Evolutionary conservation across 164 flowering plant species (phyloP).

Genomic region (Vitis labrusca): DNA sequence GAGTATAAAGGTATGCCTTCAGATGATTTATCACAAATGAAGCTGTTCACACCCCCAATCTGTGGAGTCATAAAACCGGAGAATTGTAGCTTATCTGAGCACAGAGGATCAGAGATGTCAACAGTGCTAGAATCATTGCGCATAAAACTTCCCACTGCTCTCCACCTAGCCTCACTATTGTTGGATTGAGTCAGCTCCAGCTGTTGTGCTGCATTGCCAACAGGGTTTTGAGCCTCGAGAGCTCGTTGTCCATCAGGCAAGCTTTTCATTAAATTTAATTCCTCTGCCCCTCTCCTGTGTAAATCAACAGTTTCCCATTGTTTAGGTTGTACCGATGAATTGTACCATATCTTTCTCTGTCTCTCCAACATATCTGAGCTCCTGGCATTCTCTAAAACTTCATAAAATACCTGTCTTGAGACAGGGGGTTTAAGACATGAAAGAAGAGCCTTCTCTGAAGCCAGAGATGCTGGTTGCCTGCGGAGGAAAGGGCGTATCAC

Average conservation of each 20-base stretch:
- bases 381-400: conserved; percentile 71
- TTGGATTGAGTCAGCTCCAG: conserved; percentile 32
- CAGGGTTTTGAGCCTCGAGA: conserved; percentile 32
- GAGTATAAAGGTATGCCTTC: conserved; percentile 95
- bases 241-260: conserved; percentile 54
- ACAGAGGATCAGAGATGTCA: conserved; percentile 50
- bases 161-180: conserved; percentile 46
- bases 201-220: conserved; percentile 22
- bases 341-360: conserved; percentile 98
- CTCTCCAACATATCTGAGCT: conserved; percentile 95
- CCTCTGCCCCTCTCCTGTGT: conserved; percentile 44
- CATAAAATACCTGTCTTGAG: conserved; percentile 66
- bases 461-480: conserved; percentile 83
- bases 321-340: conserved; percentile 53
- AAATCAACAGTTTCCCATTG: conserved; percentile 49
- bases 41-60: conserved; percentile 57
- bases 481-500: conserved; percentile 81
- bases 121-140: conserved; percentile 37
- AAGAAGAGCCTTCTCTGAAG: conserved; percentile 73
- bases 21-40: conserved; percentile 65
- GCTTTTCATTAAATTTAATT: conserved; percentile 38
- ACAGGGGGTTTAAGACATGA: conserved; percentile 88
- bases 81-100: conserved; percentile 76
- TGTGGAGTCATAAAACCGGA: conserved; percentile 86
- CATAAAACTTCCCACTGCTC: conserved; percentile 44